Evolutionary conservation across 371 early-diverging fungal genomes (phyloP), one percentile per base, ranked within the genome.

Genomic region (Sporodiniella umbellata): DNA sequence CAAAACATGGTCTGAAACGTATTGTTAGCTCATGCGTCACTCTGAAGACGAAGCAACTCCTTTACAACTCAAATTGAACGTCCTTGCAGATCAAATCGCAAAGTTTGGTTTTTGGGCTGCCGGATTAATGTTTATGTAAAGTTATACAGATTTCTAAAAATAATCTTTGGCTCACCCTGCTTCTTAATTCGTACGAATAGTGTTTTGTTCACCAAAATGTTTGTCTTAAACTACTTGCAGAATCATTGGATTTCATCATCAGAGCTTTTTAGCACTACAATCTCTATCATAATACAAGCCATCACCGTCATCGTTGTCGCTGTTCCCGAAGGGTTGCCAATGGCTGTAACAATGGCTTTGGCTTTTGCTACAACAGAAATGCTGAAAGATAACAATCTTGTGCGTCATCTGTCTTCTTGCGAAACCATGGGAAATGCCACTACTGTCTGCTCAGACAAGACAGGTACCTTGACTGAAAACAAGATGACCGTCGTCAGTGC

Each of bases 351-450:
- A 3, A 66, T 92, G 18, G 72, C 91, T 5, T 78, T 92, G 17
- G 90, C 86, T 3, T 86, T 81, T 57, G 89, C 88, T 3, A 87
- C 89, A 1, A 79, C 76, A 18, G 66, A 79, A 53, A 88, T 89
- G 89, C 67, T 88, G 14, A 81, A 81, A 61, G 87, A 86, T 53
- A 86, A 88, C 45, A 89, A 88, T 68, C 71, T 92, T 25, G 93
- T 92, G 17, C 73, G 92, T 17, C 79, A 84, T 48, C 67, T 92
- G 46, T 71, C 81, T 4, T 87, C 93, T 8, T 92, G 92, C 64
- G 93, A 92, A 68, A 91, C 88, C 22, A 92, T 90, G 91, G 90
- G 90, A 18, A 82, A 80, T 54, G 89, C 89, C 22, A 92, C 92
- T 6, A 84, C 87, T 15, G 85, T 91, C 26, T 91, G 91, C 71